Base-by-base conservation (phyloP, 352 stramenopile genomes). In the Phytophthora megakarya region DNA sequence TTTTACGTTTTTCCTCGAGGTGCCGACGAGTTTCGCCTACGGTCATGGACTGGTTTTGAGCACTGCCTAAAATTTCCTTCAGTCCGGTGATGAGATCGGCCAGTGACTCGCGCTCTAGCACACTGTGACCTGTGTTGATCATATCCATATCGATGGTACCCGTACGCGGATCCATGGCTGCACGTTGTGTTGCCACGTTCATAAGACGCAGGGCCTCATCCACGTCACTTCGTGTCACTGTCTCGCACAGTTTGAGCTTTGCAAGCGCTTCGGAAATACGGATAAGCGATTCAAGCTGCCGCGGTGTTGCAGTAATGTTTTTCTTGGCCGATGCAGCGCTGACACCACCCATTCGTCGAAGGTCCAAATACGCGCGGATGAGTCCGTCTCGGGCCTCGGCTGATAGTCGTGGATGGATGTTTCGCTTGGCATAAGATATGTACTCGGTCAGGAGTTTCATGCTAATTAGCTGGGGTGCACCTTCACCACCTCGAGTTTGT, bases 131-230 rank as follows among this genome's bases (percentile, higher is more conserved):
- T 5, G 96, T 99, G 48, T 96, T 96, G 72, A 99, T 98, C 92
- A 99, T 98, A 73, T 99, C 97, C 97, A 99, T 99, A 76, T 99
- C 97, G 70, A 99, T 99, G n/a, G 93, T 95, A 32, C 98, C 98
- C 2, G 98, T 99, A 39, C 93, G 78, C 28, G 97, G 97, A 69
- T 99, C 98, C 65, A 98, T 99, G 12, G 98, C 97, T 8, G 98
- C 94, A 35, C 88, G 90, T 73, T 99, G 96, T 11, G 97, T 99
- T 7, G 97, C 97, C 43, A 98, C 92, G 56, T 97, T 98, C 95
- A 99, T 99, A 11, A 99, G 85, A 16, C 97, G 82, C 12, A 98
- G 79, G 9, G 97, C 97, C 84, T 99, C 97, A 11, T 79, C 67
- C 0, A 99, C 97, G 76, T 99, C 96, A 22, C 67, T 70, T 42